These are phyloP conservation scores for Dactylis glomerata DNA, from an alignment of 176 grass and related monocot genomes.

Conservation along the genomic window DNA sequence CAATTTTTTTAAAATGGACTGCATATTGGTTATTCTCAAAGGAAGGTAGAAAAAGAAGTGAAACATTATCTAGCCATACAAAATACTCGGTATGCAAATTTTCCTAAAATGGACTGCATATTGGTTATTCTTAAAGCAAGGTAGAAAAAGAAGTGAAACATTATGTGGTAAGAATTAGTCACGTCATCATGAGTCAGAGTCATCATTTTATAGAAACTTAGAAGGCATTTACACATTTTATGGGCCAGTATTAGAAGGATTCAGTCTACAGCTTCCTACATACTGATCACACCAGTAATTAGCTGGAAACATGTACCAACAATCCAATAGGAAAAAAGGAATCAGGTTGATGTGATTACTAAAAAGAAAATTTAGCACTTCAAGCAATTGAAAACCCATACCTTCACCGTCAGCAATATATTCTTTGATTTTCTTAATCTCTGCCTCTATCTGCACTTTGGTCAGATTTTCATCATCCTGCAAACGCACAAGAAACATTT, in stretches of 20 bases:
- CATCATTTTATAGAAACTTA: not conserved
- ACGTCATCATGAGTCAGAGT: not conserved
- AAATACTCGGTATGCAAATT: no score
- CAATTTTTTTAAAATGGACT: no score
- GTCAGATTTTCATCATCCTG: conserved; percentile 94
- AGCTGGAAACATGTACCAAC: not conserved
- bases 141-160: no score
- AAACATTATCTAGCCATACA: no score
- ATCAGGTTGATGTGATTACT: not conserved
- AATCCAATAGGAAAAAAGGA: not conserved
- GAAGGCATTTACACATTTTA: not conserved
- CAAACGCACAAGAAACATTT: conserved; percentile 6
- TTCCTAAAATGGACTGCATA: no score
- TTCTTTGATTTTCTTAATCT: conserved; percentile 93
- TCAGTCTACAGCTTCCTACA: not conserved
- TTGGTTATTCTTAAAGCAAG: no score
- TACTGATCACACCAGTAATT: not conserved
- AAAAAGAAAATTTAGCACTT: conserved; percentile 6
- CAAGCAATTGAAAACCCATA: conserved; percentile 13
- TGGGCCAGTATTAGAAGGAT: not conserved
- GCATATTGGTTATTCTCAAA: no score
- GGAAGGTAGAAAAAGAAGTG: no score
- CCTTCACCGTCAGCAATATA: conserved; percentile 96
- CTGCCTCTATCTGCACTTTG: conserved; percentile 92
- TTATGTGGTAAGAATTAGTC: not conserved